Base-by-base conservation (phyloP, 768 basidiomycete species). In the Boletus patriciae region DNA sequence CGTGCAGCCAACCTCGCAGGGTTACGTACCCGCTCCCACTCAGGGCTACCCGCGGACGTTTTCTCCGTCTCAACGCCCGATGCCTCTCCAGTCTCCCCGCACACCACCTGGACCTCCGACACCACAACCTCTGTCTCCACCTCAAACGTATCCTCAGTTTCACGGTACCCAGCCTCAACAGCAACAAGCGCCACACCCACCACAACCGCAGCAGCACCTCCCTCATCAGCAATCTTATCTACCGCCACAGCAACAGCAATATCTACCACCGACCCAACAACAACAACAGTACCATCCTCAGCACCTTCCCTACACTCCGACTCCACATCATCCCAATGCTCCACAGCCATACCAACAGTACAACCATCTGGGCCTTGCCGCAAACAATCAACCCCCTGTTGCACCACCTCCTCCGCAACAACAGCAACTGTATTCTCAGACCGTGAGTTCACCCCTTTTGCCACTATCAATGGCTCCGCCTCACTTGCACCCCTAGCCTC, bases 301-400 rank as follows among this genome's bases (percentile, higher is more conserved):
- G 37, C 55, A 58, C 4, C 59, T 50, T 47, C 52, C 60, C 40
- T 62, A 67, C 10, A 12, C 55, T 42, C 64, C 62, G 27, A 51
- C 57, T 2, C 54, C 61, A 1, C 54, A 52, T 12, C 50, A 48
- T 23, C 55, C 63, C 34, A 62, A 59, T 40, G 37, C 52, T 15
- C 52, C 42, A 3, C 63, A 68, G 19, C 41, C 53, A 40, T 64
- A 64, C 45, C 64, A 65, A 36, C 63, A 59, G 37, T 47, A 52
- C 38, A 59, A 43, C 36, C 49, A 54, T 4, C 58, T 53, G 21
- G 50, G 50, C 29, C 38, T 48, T 4, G n/a, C 61, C n/a, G 52
- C 62, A n/a, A 60, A 51, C 43, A 52, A 29, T 33, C 57, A 49
- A 43, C n/a, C 49, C 9, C 21, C 19, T 23, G 16, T 47, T 46